Evolutionary conservation across 441 rosid genomes (phyloP).

Genomic region (Jatropha multifida): DNA sequence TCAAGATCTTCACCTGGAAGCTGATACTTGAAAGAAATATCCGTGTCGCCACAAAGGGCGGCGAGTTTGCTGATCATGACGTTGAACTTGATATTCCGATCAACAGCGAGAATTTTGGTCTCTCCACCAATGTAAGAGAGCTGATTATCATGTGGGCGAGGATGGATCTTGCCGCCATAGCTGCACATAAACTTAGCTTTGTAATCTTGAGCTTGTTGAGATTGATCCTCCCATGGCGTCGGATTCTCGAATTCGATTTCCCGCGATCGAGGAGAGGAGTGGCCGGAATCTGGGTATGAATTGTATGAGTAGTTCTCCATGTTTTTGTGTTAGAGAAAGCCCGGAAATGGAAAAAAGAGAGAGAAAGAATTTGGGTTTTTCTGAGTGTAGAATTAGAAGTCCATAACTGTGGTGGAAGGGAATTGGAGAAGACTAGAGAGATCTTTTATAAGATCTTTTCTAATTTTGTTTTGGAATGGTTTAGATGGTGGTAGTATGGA

Average conservation of each 20-base stretch:
- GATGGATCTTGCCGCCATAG: conserved; percentile 88
- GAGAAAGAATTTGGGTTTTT: neutral
- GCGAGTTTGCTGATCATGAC: conserved; percentile 60
- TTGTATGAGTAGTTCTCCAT: conserved; percentile 71
- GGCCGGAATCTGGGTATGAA: conserved; percentile 80
- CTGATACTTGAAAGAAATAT: conserved; percentile 77
- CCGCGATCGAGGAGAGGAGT: conserved; percentile 85
- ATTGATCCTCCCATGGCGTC: conserved; percentile 75
- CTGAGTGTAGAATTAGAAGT: neutral
- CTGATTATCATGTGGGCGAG: conserved; percentile 88
- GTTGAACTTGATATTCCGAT: conserved; percentile 57
- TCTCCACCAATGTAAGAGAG: conserved; percentile 83
- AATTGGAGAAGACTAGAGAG: neutral
- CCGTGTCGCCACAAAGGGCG: conserved; percentile 46
- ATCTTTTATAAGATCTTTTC: conserved; percentile 3
- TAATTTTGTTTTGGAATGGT: neutral
- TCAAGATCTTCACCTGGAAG: conserved; percentile 87
- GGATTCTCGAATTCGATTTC: conserved; percentile 85
- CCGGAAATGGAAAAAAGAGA: neutral
- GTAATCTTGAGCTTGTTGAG: conserved; percentile 39
- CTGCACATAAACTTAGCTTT: conserved; percentile 87
- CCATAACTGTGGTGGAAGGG: conserved; percentile 8
- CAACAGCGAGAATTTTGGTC: conserved; percentile 83
- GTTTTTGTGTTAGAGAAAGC: neutral
- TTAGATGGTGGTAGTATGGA: neutral